Evolutionary conservation across 2,329 filamentous ascomycete species (phyloP), one percentile per base, ranked within the genome.

Genomic region (Apiospora saccharicola): DNA sequence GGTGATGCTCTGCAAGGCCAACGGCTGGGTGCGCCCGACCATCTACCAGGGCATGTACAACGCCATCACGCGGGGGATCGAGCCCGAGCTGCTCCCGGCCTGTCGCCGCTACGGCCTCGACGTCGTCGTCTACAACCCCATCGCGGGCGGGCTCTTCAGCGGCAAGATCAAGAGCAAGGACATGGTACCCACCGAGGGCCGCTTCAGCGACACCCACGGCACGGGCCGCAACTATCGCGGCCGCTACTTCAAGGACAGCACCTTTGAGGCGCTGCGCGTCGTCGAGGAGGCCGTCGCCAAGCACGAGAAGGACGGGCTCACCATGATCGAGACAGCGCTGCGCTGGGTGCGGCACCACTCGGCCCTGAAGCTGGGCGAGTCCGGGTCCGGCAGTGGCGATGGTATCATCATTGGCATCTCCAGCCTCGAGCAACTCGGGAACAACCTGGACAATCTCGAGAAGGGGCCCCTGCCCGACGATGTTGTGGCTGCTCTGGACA

Each of bases 31-130:
- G 22, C 89, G 92, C 51, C 94, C 94, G 0, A 94, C 92, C 0
- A 90, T 97, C 71, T 97, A 94, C 82, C 94, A 96, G 82, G 95
- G 88, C 77, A 96, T 97, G 93, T 96, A 96, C 83, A 96, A 96
- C 81, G 90, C 89, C 72, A 93, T 95, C 76, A 94, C 91, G 30
- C 90, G 94, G 70, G 89, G 89, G 71, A 91, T 96, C 74, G 94
- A 96, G 80, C 81, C 88, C 0, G 94, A 96, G 81, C 85, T 96
- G 57, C 87, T 96, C 71, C 90, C 90, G 3, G 90, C 91, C 30
- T 95, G 92, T 79, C 90, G 90, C 30, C 89, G 93, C 70, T 96
- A 94, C 80, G 93, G 92, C 1, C 86, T 96, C 30, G 92, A 95
- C 74, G 87, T 96, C 67, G 93, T 96, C 10, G 86, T 94, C 57